A percentile compares a stretch with the other conserved stretches of the same genome.
These are phyloP conservation scores for Fusarium paranaense DNA, from an alignment of 2,329 filamentous ascomycete genomes.

Conservation along the genomic window DNA sequence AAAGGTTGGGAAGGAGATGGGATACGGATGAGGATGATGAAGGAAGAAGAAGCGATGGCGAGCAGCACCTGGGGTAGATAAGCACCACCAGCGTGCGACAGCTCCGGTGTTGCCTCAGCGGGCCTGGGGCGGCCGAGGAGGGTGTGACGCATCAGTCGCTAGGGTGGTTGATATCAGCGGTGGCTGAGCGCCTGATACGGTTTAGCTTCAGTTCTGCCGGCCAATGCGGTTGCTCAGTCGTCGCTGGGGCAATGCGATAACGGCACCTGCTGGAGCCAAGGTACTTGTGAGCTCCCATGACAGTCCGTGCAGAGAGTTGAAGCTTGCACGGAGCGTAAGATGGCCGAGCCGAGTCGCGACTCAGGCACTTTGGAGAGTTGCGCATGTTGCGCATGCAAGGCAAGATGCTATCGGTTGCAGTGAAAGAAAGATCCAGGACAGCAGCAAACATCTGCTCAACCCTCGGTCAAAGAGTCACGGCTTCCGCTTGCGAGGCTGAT, in stretches of 20 bases:
- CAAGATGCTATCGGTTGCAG: neutral
- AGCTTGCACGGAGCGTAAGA: conserved; percentile 22
- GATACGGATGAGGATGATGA: conserved; percentile 41
- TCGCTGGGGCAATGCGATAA: conserved; percentile 52
- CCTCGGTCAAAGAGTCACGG: neutral
- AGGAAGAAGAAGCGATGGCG: conserved; percentile 44
- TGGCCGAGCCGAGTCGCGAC: conserved; percentile 29
- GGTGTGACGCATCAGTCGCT: conserved; percentile 51
- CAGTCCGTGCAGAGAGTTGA: conserved; percentile 27
- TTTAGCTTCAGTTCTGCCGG: conserved; percentile 27
- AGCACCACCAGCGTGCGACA: conserved; percentile 45
- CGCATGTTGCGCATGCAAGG: neutral
- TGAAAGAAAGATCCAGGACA: neutral
- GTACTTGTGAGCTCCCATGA: conserved; percentile 43
- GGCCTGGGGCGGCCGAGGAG: conserved; percentile 39
- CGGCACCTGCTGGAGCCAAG: conserved; percentile 35
- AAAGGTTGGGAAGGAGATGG: conserved; percentile 44
- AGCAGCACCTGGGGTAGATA: conserved; percentile 48
- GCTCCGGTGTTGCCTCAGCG: conserved; percentile 50
- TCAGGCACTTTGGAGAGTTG: conserved; percentile 15
- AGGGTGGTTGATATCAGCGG: conserved; percentile 48
- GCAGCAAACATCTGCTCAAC: neutral
- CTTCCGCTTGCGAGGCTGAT: conserved; percentile 17
- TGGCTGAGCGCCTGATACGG: conserved; percentile 40
- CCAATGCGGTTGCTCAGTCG: conserved; percentile 43